Evolutionary conservation across 371 early-diverging fungal species (phyloP), one percentile per base, ranked within the genome.

Genomic region (Funneliformis caledonium): DNA sequence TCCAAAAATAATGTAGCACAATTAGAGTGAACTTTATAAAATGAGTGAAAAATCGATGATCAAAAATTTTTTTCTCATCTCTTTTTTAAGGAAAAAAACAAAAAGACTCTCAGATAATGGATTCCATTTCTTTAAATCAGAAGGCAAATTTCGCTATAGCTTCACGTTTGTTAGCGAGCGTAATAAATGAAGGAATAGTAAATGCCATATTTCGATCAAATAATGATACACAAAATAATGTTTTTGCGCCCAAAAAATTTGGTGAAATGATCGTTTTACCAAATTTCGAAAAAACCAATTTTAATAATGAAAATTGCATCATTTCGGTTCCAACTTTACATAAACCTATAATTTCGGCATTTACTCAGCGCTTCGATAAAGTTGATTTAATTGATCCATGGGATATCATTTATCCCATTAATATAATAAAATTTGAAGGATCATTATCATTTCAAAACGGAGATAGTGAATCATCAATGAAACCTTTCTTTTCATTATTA

Each of bases 101-200:
- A 4, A 16, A 4, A 26, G 26, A 19, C 19, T 52, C 4, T 52
- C 52, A 19, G 16, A 56, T n/a, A 19, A 56, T 56, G 56, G 56
- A 56, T 56, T 2, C 0, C 45, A 43, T 45, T n/a, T 69, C 70
- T 10, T 43, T 22, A n/a, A 45, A 8, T 47, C 68, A 75, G 22
- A 45, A 22, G 43, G 81, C 81, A 33, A 52, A 62, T 48, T 87
- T 86, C 80, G 92, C 92, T 76, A 90, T 91, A 1, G 84, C 86
- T 14, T 91, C 92, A 10, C 89, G 93, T 43, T 82, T 93, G 7
- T 80, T 92, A 22, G 81, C 89, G 10, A 92, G 92, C 69, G 81
- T 92, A 22, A 88, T 89, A 31, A 91, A 90, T 69, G 93, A 93
- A 82, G 75, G 81, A 4, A 82, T 93, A 19, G 88, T 88, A 19